phyloP scores from a whole-genome alignment of 2,329 filamentous ascomycete species.

The Pseudofabraea citricarpa region DNA sequence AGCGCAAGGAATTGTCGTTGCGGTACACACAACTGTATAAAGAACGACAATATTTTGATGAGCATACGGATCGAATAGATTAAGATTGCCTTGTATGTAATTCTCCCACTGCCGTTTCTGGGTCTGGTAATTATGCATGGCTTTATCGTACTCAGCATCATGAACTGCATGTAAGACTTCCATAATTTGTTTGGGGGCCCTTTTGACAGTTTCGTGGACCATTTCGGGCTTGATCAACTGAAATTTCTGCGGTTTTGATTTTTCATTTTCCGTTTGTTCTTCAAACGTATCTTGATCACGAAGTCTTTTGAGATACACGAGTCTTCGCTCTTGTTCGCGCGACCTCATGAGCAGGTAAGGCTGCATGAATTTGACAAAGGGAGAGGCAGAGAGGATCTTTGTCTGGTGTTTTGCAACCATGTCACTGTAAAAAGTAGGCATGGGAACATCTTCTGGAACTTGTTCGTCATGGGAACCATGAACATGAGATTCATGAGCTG shows the following conservation, averaged over 20 bases:
- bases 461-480: conserved; percentile 43
- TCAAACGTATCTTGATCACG: conserved; percentile 68
- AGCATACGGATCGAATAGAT: conserved; percentile 89
- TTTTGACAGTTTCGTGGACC: conserved; percentile 79
- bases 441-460: conserved; percentile 72
- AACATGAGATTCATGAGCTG: conserved; percentile 31
- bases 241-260: conserved; percentile 66
- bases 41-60: conserved; percentile 96
- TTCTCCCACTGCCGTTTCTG: conserved; percentile 96
- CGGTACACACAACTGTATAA: conserved; percentile 89
- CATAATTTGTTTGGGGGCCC: conserved; percentile 79
- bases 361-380: conserved; percentile 92
- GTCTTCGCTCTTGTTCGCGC: conserved; percentile 80
- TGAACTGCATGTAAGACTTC: conserved; percentile 93
- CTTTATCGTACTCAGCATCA: conserved; percentile 94
- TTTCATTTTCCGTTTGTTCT: conserved; percentile 52
- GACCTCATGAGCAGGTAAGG: conserved; percentile 91
- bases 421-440: conserved; percentile 90
- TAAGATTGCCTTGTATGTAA: conserved; percentile 81
- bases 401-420: conserved; percentile 92
- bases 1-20: conserved; percentile 87
- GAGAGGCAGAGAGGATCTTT: conserved; percentile 89
- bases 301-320: conserved; percentile 77
- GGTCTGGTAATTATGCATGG: conserved; percentile 86
- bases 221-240: conserved; percentile 92